phyloP scores from a whole-genome alignment of 2,329 filamentous ascomycete species.

The Purpureocillium takamizusanense region DNA sequence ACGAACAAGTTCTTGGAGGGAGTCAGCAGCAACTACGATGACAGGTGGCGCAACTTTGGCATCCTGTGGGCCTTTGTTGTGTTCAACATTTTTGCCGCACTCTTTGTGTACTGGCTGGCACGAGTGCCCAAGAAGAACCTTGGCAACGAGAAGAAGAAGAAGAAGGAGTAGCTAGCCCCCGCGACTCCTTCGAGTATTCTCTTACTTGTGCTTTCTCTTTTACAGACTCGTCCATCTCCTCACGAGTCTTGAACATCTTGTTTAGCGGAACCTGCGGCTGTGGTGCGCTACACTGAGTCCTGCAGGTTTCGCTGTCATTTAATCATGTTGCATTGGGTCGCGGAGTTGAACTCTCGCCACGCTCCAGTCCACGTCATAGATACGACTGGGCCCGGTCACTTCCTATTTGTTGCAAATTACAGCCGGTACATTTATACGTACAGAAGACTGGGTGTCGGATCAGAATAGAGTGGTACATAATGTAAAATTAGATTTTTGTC shows the following conservation, averaged over 20 bases:
- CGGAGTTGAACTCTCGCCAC: background rate
- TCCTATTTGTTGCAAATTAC: no score
- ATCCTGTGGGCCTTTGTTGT: conserved; percentile 50
- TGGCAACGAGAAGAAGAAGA: conserved; percentile 23
- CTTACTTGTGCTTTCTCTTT: no score
- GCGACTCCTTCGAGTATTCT: background rate
- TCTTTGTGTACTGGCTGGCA: conserved; percentile 47
- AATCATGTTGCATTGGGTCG: background rate
- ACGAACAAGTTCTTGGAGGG: conserved; percentile 42
- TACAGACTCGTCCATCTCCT: no score
- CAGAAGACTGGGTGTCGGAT: no score
- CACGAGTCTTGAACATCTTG: no score
- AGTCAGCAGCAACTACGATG: conserved; percentile 41
- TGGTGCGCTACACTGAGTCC: no score
- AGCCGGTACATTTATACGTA: no score
- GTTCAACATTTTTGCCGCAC: conserved; percentile 48
- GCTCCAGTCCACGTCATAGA: background rate
- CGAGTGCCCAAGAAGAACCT: conserved; percentile 38
- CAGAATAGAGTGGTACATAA: no score
- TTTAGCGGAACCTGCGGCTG: no score
- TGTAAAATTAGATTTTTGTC: no score
- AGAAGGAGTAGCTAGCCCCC: conserved; percentile 7
- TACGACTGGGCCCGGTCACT: background rate
- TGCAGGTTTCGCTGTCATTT: no score
- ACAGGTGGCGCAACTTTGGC: conserved; percentile 63